Evolutionary conservation across 1,284 basidiomycete genomes (phyloP).

Genomic region (Athelia psychrophila): DNA sequence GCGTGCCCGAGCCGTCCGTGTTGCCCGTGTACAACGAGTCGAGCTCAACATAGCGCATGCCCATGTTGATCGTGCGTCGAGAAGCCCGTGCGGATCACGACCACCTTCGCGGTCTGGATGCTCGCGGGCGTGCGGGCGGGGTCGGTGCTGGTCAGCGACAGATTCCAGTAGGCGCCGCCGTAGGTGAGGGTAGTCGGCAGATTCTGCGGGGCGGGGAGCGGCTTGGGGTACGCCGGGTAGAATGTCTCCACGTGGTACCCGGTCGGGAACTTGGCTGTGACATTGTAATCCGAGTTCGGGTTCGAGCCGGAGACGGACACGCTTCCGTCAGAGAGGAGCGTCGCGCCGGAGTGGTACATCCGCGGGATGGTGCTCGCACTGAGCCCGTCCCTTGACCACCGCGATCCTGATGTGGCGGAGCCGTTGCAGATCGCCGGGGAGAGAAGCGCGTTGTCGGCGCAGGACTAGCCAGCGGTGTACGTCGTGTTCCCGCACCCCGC

Average conservation of each 20-base stretch:
- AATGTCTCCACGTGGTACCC: constrained; percentile 83
- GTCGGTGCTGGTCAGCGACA: constrained; percentile 57
- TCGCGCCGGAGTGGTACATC: constrained; percentile 80
- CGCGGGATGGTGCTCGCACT: constrained; percentile 58
- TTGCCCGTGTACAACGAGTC: constrained; percentile 69
- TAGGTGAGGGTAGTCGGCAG: constrained; percentile 66
- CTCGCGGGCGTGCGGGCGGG: constrained; percentile 48
- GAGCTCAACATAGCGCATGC: constrained; percentile 68
- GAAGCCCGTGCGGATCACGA: constrained; percentile 82
- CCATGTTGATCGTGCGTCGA: constrained; percentile 91
- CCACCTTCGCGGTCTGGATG: constrained; percentile 60
- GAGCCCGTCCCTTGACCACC: constrained; percentile 64
- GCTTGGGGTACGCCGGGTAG: constrained; percentile 75
- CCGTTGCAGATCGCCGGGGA: constrained; percentile 65
- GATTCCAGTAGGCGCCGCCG: constrained; percentile 78
- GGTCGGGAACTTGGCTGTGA: constrained; percentile 61
- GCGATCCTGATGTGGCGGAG: constrained; percentile 47
- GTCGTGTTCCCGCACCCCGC: constrained; percentile 57
- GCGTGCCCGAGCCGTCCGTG: constrained; percentile 61
- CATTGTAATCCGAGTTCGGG: constrained; percentile 75
- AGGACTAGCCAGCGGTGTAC: constrained; percentile 49
- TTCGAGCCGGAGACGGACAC: constrained; percentile 77
- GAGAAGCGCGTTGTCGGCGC: constrained; percentile 51
- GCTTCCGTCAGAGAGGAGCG: constrained; percentile 79
- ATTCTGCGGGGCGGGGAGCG: constrained; percentile 68